A percentile compares a stretch with the other conserved stretches of the same genome.
These are phyloP conservation scores for Cucurbita argyrosperma DNA, from an alignment of 306 rosid genomes.

Conservation along the genomic window DNA sequence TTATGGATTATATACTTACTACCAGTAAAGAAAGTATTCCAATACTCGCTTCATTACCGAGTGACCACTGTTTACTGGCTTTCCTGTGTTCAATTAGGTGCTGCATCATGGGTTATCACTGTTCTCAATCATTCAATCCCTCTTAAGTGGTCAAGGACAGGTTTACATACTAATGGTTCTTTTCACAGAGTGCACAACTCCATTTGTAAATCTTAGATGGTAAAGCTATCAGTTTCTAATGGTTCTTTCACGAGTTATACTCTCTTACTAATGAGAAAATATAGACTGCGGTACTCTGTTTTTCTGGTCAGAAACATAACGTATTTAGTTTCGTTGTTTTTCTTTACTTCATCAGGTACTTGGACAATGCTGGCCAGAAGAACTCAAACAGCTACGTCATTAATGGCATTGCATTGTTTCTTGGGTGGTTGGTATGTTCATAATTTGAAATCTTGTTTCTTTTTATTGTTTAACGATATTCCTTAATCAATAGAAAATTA, in stretches of 20 bases:
- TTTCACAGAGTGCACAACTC: conserved; percentile 78
- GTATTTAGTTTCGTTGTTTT: conserved; percentile 6
- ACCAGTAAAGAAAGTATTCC: background rate
- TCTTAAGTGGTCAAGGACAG: conserved; percentile 68
- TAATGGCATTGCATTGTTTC: conserved; percentile 74
- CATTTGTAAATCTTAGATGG: conserved; percentile 89
- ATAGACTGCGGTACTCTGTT: background rate
- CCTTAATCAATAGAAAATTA: background rate
- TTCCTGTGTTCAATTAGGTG: conserved; percentile 33
- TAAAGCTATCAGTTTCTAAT: conserved; percentile 16
- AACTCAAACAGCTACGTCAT: conserved; percentile 40
- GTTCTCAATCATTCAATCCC: conserved; percentile 57
- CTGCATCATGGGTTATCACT: conserved; percentile 74
- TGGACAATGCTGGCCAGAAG: conserved; percentile 64
- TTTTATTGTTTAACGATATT: background rate
- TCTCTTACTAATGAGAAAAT: background rate
- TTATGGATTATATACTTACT: background rate
- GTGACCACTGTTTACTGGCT: conserved; percentile 2
- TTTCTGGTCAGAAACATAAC: background rate
- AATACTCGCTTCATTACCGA: background rate
- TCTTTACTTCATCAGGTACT: conserved; percentile 41
- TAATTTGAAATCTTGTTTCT: background rate
- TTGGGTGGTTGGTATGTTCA: conserved; percentile 90
- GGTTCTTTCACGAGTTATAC: background rate
- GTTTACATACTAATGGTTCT: conserved; percentile 82